Percentiles rank a stretch among this genome's conserved stretches.
phyloP scores from a whole-genome alignment of 106 monocot species.

The Phalaenopsis aphrodite region DNA sequence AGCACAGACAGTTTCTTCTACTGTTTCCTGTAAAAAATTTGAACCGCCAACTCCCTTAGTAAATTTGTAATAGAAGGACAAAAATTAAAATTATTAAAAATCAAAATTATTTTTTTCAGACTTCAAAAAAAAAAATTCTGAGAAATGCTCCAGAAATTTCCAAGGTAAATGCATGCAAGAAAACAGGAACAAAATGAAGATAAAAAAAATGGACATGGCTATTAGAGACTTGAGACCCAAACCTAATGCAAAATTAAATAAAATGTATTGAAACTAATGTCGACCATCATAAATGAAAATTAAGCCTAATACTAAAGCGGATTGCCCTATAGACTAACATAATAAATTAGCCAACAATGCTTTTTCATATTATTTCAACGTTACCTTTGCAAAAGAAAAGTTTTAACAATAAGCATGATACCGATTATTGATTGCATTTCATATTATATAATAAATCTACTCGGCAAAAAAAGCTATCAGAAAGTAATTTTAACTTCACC shows the following conservation, averaged over 20 bases:
- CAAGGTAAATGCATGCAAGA: background rate
- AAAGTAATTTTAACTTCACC: background rate
- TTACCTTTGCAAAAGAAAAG: background rate
- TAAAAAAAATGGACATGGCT: background rate
- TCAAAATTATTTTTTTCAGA: background rate
- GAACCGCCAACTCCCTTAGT: constrained; percentile 18
- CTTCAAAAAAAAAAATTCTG: background rate
- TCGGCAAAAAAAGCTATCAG: background rate
- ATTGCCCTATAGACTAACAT: background rate
- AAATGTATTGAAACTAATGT: background rate
- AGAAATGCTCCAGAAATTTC: background rate
- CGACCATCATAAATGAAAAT: background rate
- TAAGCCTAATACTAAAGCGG: background rate
- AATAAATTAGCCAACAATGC: background rate
- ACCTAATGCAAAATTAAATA: background rate
- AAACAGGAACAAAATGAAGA: background rate
- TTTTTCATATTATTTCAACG: background rate
- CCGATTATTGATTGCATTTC: background rate
- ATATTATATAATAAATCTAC: background rate
- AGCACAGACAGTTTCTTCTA: constrained; percentile 11
- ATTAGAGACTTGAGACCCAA: background rate
- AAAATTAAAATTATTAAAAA: too few relatives aligned
- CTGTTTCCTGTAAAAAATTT: constrained; percentile 14
- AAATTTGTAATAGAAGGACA: background rate
- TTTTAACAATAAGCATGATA: background rate